phyloP scores from a whole-genome alignment of 2,329 filamentous ascomycete species.

The Xenoacremonium recifei region DNA sequence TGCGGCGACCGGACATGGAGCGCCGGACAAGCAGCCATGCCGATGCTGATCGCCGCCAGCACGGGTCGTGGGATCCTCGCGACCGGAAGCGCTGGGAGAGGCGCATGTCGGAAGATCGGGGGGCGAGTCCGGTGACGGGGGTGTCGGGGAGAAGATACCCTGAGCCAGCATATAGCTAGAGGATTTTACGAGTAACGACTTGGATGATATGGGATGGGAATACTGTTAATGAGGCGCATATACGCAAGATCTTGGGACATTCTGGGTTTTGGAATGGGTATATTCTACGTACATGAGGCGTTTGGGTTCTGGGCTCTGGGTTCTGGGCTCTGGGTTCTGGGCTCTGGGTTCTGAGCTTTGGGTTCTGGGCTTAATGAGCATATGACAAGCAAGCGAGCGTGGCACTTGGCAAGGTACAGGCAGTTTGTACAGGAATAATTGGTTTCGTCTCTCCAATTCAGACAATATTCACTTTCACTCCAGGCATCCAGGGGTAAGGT shows the following conservation, averaged over 20 bases:
- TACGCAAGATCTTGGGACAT: not conserved
- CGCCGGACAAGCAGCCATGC: slow-evolving; percentile 50
- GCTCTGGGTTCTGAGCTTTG: too few relatives aligned
- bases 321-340: too few relatives aligned
- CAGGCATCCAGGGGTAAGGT: too few relatives aligned
- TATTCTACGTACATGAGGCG: too few relatives aligned
- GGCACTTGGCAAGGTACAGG: too few relatives aligned
- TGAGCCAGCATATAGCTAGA: slow-evolving; percentile 31
- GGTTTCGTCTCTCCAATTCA: not conserved
- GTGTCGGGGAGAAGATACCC: slow-evolving; percentile 38
- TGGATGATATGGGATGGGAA: not conserved
- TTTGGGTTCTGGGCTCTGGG: too few relatives aligned
- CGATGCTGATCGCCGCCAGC: slow-evolving; percentile 43
- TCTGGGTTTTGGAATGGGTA: not conserved
- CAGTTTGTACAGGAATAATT: not conserved
- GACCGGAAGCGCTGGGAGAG: slow-evolving; percentile 35
- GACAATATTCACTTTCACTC: not conserved
- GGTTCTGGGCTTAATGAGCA: too few relatives aligned
- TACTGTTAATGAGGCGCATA: not conserved
- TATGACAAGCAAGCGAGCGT: too few relatives aligned
- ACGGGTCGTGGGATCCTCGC: slow-evolving; percentile 32
- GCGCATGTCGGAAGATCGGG: slow-evolving; percentile 28
- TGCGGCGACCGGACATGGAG: slow-evolving; percentile 39
- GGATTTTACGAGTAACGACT: not conserved
- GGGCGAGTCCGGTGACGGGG: slow-evolving; percentile 30